Evolutionary conservation across 129 eudicot genomes (phyloP).

Genomic region (carrot (Daucus carota)): DNA sequence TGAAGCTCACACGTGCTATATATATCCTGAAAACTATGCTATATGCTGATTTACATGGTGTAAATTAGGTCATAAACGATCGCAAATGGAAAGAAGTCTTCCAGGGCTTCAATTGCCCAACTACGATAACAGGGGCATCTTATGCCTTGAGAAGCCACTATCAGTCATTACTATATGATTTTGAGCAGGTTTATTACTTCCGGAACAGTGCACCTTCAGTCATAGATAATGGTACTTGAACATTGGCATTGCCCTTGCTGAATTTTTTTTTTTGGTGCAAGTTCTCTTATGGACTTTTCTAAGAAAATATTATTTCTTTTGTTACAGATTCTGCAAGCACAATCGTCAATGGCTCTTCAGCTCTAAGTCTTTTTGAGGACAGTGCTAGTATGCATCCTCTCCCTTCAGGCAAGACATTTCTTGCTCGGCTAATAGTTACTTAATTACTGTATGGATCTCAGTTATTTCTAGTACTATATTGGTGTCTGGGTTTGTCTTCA

Average conservation of each 20-base stretch:
- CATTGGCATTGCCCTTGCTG: not conserved
- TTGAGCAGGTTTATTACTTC: constrained; percentile 89
- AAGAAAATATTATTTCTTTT: not conserved
- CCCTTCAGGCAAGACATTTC: constrained; percentile 34
- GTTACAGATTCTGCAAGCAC: constrained; percentile 39
- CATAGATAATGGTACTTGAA: constrained; percentile 36
- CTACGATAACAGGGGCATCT: constrained; percentile 69
- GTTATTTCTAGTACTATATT: not conserved
- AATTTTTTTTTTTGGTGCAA: not conserved
- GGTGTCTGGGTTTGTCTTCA: not conserved
- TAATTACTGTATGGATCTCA: constrained; percentile 4
- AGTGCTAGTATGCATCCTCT: constrained; percentile 35
- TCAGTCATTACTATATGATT: constrained; percentile 76
- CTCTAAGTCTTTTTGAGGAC: constrained; percentile 20
- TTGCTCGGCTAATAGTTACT: not conserved
- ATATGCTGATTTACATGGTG: not conserved
- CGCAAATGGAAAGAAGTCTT: constrained; percentile 87
- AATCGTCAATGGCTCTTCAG: constrained; percentile 40
- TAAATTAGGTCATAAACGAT: constrained; percentile 55
- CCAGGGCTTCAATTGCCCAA: constrained; percentile 51
- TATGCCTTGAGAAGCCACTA: constrained; percentile 67
- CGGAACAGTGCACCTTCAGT: constrained; percentile 42
- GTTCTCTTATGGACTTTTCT: not conserved
- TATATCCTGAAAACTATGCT: not conserved
- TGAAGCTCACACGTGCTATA: not conserved